Conservation (phyloP, 2,329 filamentous ascomycete species). For the Pseudocercospora vitis region DNA sequence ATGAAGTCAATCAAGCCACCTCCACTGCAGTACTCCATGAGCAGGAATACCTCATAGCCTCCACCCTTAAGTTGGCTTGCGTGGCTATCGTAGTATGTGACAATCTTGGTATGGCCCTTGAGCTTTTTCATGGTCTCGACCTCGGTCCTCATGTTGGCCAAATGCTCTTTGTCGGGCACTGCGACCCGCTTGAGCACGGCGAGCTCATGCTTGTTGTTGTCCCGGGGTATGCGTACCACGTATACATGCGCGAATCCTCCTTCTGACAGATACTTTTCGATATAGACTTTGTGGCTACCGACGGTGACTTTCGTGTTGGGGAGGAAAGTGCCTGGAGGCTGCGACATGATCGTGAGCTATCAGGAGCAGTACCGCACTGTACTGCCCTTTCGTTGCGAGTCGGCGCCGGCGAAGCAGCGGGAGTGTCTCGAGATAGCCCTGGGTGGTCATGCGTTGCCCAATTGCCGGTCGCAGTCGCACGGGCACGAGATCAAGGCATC, state of each 20-base stretch:
- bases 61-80: constrained; percentile 89
- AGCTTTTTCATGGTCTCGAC: constrained; percentile 99
- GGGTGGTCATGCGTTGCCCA: not conserved
- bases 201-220: constrained; percentile 73
- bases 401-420: constrained; percentile 6
- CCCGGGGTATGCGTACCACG: constrained; percentile 79
- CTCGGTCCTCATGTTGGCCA: constrained; percentile 95
- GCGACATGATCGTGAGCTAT: too few relatives aligned
- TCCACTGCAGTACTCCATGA: constrained; percentile 97
- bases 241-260: constrained; percentile 98
- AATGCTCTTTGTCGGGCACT: constrained; percentile 89
- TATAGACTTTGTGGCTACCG: constrained; percentile 85
- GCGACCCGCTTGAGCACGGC: constrained; percentile 93
- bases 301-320: constrained; percentile 97
- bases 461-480: not conserved
- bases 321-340: constrained; percentile 72
- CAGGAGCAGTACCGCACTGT: too few relatives aligned
- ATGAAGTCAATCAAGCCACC: constrained; percentile 98
- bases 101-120: constrained; percentile 92
- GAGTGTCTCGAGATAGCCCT: not conserved
- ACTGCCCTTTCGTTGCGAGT: too few relatives aligned
- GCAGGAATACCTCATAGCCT: constrained; percentile 94
- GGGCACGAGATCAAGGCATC: constrained; percentile 2
- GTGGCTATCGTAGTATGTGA: constrained; percentile 98
- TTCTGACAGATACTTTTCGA: constrained; percentile 96